phyloP scores from a whole-genome alignment of 345 rosid species.

The Corchorus olitorius region DNA sequence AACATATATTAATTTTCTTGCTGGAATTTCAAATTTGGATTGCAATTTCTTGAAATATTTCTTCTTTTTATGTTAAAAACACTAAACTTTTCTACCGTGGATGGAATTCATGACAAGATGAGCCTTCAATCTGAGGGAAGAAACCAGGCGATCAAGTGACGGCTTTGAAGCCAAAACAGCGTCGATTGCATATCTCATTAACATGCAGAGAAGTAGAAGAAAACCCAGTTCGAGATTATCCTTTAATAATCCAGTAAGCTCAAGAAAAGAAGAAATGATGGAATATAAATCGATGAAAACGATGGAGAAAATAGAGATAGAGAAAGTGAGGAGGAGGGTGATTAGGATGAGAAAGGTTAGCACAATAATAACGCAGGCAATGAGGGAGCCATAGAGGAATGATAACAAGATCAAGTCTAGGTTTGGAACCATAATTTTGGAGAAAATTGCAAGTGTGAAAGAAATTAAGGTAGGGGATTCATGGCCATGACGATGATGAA shows the following conservation, averaged over 20 bases:
- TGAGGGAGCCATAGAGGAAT: slow-evolving; percentile 36
- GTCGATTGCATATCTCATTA: neutral
- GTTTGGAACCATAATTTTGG: slow-evolving; percentile 36
- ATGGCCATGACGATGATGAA: neutral
- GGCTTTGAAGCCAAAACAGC: slow-evolving; percentile 19
- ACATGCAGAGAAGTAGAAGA: slow-evolving; percentile 26
- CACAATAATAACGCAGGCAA: slow-evolving; percentile 27
- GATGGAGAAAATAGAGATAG: slow-evolving; percentile 25
- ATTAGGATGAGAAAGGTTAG: slow-evolving; percentile 19
- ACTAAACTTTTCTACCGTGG: no score
- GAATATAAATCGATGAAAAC: slow-evolving; percentile 29
- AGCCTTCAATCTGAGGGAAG: slow-evolving; percentile 17
- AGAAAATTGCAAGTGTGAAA: neutral
- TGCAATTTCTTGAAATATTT: no score
- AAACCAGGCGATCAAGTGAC: neutral
- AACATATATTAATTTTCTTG: no score
- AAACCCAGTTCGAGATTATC: slow-evolving; percentile 39
- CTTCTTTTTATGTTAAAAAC: no score
- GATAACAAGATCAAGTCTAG: slow-evolving; percentile 41
- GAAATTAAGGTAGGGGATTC: neutral
- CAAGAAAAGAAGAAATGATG: neutral
- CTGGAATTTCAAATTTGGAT: no score
- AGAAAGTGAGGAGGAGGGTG: slow-evolving; percentile 30
- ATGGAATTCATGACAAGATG: neutral
- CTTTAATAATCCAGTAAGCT: neutral